Evolutionary conservation across 2,329 filamentous ascomycete species (phyloP), one percentile per base, ranked within the genome.

Genomic region (Trichoderma sp.): DNA sequence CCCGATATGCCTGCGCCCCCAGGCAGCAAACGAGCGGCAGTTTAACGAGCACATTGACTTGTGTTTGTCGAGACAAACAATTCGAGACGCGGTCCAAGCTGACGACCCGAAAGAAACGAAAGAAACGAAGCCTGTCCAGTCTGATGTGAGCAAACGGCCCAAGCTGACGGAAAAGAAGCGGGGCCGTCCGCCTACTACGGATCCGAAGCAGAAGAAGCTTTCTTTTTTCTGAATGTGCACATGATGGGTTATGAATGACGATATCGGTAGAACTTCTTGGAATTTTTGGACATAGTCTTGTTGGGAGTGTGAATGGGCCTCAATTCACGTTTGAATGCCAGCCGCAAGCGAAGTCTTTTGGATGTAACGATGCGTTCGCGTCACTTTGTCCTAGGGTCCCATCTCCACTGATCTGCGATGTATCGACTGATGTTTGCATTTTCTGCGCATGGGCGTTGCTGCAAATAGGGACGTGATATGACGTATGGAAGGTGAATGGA

Each of bases 41-140:
- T 97, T 98, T 79, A 99, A 99, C 72, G 87, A 91, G 67, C 95
- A 99, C 75, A 93, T 99, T 61, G 95, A 99, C 76, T 86, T 91
- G 9, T 99, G 95, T 77, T 84, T 99, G 1, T 97, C 94, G 0
- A 85, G 90, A 66, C 88, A 92, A 74, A 92, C 93, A 0, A 98
- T 99, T 73, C 90, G 90, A 54, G 92, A 97, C 73, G 90, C 88
- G 0, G 89, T 95, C 1, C 89, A 92, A 67, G 84, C 84, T 66
- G 78, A 83, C 69, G 75, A 74, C 58, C 60, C 75, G 32, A 70
- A 68, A 8, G 68, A 59, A 57, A 53, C 66, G n/a, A n/a, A n/a
- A n/a, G n/a, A n/a, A 48, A 48, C 42, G 54, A 68, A 65, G 17
- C 79, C 79, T 48, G 74, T 75, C 13, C 80, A 78, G 3, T 76